Evolutionary conservation across 73 alveolate species (phyloP), one percentile per base, ranked within the genome.

Genomic region (Uronychia setigera): DNA sequence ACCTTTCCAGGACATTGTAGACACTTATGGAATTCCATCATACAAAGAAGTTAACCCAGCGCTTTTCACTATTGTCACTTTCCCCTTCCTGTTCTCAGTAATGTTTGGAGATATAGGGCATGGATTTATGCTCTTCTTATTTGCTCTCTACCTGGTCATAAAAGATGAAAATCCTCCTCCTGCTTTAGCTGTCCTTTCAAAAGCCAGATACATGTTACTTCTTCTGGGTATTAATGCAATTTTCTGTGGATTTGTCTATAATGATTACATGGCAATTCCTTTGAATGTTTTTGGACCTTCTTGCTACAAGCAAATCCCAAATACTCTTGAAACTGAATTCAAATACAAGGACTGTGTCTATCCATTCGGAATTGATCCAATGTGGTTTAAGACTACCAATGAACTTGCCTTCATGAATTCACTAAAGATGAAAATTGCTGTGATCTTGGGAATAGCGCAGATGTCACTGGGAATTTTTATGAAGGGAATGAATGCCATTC

Each of bases 81-180:
- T 98, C 96, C 99, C 99, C 13, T 96, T 98, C 93, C 91, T 96
- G 88, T 98, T 98, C 67, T 99, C 99, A 31, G 92, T 98, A 31
- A 98, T 98, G 99, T 98, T 98, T 89, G 99, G 99, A 19, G 99
- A 98, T 96, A 96, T 98, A 35, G 99, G 97, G 1, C 99, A 98
- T 88, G 99, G 99, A 0, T 80, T 84, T 31, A 29, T 94, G 57
- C 79, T 94, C 0, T 79, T 94, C 59, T 74, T 88, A 25, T 86
- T 76, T 81, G 98, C 95, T 74, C 74, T 85, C 74, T 88, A 83
- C 29, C 76, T 94, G 76, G 60, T 79, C 75, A 33, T 85, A n/a
- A 46, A 46, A 19, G 67, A 46, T 81, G 77, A 86, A 83, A 59
- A 77, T 94, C 28, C 80, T 79, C 77, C 87, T 76, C 46, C 87